Conservation (phyloP, 2,329 filamentous ascomycete genomes). For the Endothia cerciana region DNA sequence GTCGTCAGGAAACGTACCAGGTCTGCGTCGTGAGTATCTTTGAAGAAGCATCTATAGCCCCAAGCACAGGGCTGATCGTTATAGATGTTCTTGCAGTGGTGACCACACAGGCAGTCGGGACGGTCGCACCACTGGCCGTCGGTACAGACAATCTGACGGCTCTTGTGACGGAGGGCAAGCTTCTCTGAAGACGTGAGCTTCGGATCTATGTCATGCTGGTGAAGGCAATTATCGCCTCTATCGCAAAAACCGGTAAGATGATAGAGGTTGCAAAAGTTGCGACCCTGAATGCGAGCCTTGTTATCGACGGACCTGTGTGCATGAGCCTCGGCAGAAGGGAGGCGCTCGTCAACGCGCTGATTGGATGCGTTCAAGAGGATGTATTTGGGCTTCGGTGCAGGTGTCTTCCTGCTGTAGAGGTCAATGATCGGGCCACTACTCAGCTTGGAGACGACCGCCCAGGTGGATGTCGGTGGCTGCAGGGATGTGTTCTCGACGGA, state of each 20-base stretch:
- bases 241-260: slow-evolving; percentile 23
- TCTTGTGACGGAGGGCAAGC: slow-evolving; percentile 29
- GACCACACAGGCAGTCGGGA: slow-evolving; percentile 24
- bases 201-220: slow-evolving; percentile 21
- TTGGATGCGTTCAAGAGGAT: slow-evolving; percentile 26
- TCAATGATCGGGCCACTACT: slow-evolving; percentile 24
- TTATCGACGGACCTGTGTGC: slow-evolving; percentile 23
- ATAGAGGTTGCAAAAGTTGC: slow-evolving; percentile 29
- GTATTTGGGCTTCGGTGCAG: slow-evolving; percentile 21
- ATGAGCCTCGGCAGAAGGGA: slow-evolving; percentile 11
- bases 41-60: slow-evolving; percentile 27
- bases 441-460: slow-evolving; percentile 26
- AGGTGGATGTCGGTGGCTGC: background rate
- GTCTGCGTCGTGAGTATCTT: slow-evolving; percentile 23
- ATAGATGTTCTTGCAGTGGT: slow-evolving; percentile 29
- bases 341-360: slow-evolving; percentile 27
- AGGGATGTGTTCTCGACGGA: background rate
- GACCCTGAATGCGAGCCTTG: slow-evolving; percentile 23
- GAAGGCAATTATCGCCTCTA: slow-evolving; percentile 19
- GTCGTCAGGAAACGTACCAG: background rate
- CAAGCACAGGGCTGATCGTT: slow-evolving; percentile 18
- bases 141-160: slow-evolving; percentile 23
- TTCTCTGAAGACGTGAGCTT: slow-evolving; percentile 19
- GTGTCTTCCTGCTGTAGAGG: slow-evolving; percentile 23
- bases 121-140: slow-evolving; percentile 23